Conservation (phyloP, 140 eudicot genomes). For the Cichorium intybus region DNA sequence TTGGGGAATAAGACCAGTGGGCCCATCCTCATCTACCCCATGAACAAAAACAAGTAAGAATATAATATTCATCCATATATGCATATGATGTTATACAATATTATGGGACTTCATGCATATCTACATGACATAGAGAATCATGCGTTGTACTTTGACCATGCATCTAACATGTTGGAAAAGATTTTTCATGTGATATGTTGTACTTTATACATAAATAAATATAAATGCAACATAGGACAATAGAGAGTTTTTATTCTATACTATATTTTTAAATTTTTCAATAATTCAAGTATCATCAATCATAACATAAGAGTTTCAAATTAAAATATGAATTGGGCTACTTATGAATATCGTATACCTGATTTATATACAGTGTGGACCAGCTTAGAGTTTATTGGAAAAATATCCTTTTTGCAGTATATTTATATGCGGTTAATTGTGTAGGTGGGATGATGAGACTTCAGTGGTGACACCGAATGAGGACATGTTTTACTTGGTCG, state of each 20-base stretch:
- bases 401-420: neutral
- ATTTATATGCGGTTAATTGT: neutral
- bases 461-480: slow-evolving; percentile 85
- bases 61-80: slow-evolving; percentile 12
- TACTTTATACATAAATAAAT: neutral
- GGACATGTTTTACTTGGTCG: slow-evolving; percentile 80
- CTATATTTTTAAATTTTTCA: too few species aligned
- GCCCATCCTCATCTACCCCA: slow-evolving; percentile 93
- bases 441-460: slow-evolving; percentile 73
- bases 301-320: too few species aligned
- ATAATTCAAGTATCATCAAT: too few species aligned
- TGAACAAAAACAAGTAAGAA: slow-evolving; percentile 87
- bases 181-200: neutral
- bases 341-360: too few species aligned
- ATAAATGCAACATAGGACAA: neutral
- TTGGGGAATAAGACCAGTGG: slow-evolving; percentile 81
- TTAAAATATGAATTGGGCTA: too few species aligned
- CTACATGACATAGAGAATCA: slow-evolving; percentile 31
- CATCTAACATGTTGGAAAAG: slow-evolving; percentile 27
- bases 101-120: slow-evolving; percentile 30
- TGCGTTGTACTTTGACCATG: slow-evolving; percentile 31
- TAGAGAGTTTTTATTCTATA: neutral
- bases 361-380: too few species aligned
- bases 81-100: slow-evolving; percentile 24
- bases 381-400: too few species aligned